These are phyloP conservation scores for Pisolithus marmoratus DNA, from an alignment of 768 basidiomycete species.

Conservation along the genomic window DNA sequence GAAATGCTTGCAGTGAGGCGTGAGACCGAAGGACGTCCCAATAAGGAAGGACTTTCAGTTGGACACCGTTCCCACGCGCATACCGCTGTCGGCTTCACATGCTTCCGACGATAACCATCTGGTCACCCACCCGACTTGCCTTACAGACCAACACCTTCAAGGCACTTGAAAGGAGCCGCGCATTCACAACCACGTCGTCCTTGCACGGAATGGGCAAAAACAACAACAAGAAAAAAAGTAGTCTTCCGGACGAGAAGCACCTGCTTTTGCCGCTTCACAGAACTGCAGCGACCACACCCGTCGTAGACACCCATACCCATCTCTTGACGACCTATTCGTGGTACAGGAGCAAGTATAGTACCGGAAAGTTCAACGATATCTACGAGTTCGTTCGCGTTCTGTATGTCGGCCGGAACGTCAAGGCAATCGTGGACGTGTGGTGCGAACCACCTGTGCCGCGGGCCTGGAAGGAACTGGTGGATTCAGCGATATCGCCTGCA, in stretches of 20 bases:
- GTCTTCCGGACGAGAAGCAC: slow-evolving; percentile 27
- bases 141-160: neutral
- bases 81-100: no score
- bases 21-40: no score
- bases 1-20: no score
- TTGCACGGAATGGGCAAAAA: slow-evolving; percentile 38
- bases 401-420: slow-evolving; percentile 52
- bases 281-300: slow-evolving; percentile 23
- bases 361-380: slow-evolving; percentile 48
- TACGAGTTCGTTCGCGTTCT: slow-evolving; percentile 63
- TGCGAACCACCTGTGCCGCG: slow-evolving; percentile 71
- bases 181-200: slow-evolving; percentile 37
- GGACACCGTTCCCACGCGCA: no score
- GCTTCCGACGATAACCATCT: neutral
- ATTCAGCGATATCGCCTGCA: slow-evolving; percentile 52
- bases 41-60: no score
- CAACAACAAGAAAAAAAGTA: slow-evolving; percentile 26
- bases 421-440: slow-evolving; percentile 81
- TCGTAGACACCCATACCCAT: slow-evolving; percentile 86
- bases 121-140: neutral
- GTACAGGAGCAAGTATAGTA: slow-evolving; percentile 59
- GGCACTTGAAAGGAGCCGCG: slow-evolving; percentile 6
- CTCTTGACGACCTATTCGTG: slow-evolving; percentile 65
- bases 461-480: slow-evolving; percentile 66
- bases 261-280: slow-evolving; percentile 29